phyloP scores from a whole-genome alignment of 2,329 filamentous ascomycete genomes.

The Diaporthe sp. region DNA sequence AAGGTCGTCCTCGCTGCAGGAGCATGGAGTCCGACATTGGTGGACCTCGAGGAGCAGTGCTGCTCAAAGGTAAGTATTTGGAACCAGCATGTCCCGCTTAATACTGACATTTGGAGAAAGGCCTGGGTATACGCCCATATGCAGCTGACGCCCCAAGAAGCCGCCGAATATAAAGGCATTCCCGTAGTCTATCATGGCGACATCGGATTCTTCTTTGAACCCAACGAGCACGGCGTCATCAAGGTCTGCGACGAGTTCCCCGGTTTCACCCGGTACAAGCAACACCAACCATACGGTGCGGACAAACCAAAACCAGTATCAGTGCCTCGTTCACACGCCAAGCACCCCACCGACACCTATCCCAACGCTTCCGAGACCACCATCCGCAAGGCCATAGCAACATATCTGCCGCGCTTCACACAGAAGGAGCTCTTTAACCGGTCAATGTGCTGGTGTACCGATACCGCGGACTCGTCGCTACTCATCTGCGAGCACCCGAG shows the following conservation, averaged over 20 bases:
- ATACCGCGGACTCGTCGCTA: conserved; percentile 52
- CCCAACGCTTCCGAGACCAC: conserved; percentile 51
- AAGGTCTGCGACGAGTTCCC: conserved; percentile 57
- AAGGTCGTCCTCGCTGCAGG: conserved; percentile 60
- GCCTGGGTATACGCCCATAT: conserved; percentile 64
- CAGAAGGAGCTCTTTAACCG: conserved; percentile 50
- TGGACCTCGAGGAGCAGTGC: conserved; percentile 55
- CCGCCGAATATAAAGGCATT: conserved; percentile 55
- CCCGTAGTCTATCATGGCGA: conserved; percentile 63
- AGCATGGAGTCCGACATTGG: conserved; percentile 54
- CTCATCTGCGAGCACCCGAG: conserved; percentile 53
- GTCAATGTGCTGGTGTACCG: conserved; percentile 53
- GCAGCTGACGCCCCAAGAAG: conserved; percentile 56
- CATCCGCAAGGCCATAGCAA: conserved; percentile 49
- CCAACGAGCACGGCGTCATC: conserved; percentile 56
- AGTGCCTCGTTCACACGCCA: conserved; percentile 54
- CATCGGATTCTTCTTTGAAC: conserved; percentile 65
- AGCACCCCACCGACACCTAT: conserved; percentile 54
- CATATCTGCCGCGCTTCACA: conserved; percentile 49
- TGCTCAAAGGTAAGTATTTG: conserved; percentile 51
- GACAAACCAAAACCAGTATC: conserved; percentile 48
- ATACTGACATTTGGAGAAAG: conserved; percentile 44
- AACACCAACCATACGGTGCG: conserved; percentile 53
- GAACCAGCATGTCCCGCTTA: background rate
- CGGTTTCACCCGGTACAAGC: conserved; percentile 55